Conservation (phyloP, 2,329 filamentous ascomycete species). For the Aspergillus costaricaensis region DNA sequence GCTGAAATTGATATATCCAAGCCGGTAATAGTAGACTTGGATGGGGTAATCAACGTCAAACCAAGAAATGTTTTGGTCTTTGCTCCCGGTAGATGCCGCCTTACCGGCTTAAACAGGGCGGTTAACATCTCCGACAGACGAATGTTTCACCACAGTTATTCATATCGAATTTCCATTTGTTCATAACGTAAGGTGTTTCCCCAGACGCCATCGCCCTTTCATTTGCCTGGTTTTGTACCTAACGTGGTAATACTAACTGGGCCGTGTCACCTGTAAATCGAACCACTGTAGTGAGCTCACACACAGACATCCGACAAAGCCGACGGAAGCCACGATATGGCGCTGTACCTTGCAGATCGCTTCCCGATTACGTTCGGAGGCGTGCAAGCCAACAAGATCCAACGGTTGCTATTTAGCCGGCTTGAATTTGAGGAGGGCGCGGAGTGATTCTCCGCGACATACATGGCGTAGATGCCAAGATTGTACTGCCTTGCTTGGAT, state of each 20-base stretch:
- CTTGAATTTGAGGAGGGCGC: background rate
- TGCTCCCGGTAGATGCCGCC: background rate
- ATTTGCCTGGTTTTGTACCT: background rate
- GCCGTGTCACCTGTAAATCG: background rate
- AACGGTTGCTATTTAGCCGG: constrained; percentile 16
- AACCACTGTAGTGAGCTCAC: background rate
- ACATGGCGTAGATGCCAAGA: background rate
- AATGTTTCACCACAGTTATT: background rate
- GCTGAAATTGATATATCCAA: background rate
- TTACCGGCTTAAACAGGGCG: background rate
- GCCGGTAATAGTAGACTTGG: background rate
- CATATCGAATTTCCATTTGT: background rate
- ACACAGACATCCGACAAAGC: background rate
- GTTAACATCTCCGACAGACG: background rate
- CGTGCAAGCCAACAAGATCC: background rate
- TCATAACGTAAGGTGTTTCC: background rate
- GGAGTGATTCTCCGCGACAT: constrained; percentile 5
- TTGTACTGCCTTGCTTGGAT: background rate
- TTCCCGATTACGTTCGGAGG: constrained; percentile 14
- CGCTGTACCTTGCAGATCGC: constrained; percentile 18
- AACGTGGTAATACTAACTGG: background rate
- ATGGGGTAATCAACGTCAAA: background rate
- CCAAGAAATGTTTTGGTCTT: background rate
- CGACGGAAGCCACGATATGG: constrained; percentile 1
- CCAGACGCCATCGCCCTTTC: constrained; percentile 4